These are phyloP conservation scores for Verbena officinalis DNA, from an alignment of 257 asterid species.

Conservation along the genomic window DNA sequence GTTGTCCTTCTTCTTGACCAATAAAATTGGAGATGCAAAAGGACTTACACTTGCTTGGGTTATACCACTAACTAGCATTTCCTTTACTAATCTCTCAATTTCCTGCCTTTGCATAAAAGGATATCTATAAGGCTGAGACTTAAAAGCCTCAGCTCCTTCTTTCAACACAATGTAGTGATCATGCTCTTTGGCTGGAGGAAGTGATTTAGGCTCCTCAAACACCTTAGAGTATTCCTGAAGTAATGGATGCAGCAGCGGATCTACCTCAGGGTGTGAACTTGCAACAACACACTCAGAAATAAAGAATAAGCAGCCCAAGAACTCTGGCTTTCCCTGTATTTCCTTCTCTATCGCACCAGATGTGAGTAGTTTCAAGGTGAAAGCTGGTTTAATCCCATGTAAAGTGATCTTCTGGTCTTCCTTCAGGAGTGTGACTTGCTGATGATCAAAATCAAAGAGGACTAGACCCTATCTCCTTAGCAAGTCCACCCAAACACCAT, in stretches of 20 bases:
- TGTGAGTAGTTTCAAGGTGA: no score
- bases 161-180: background rate
- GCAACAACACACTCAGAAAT: no score
- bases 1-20: background rate
- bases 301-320: no score
- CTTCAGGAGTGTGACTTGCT: background rate
- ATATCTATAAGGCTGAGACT: background rate
- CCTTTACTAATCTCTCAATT: background rate
- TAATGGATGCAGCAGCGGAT: no score
- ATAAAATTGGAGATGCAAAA: background rate
- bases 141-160: background rate
- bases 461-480: background rate
- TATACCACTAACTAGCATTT: background rate
- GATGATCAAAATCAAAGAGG: no score
- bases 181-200: background rate
- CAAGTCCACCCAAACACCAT: background rate
- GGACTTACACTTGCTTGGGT: background rate
- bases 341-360: no score
- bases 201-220: background rate
- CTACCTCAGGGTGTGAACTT: no score
- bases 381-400: no score
- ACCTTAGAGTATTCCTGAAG: background rate
- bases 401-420: no score
- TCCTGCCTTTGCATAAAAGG: background rate
- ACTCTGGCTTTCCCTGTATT: no score